These are phyloP conservation scores for Glebionis coronaria DNA, from an alignment of 129 eudicot genomes.

Conservation along the genomic window DNA sequence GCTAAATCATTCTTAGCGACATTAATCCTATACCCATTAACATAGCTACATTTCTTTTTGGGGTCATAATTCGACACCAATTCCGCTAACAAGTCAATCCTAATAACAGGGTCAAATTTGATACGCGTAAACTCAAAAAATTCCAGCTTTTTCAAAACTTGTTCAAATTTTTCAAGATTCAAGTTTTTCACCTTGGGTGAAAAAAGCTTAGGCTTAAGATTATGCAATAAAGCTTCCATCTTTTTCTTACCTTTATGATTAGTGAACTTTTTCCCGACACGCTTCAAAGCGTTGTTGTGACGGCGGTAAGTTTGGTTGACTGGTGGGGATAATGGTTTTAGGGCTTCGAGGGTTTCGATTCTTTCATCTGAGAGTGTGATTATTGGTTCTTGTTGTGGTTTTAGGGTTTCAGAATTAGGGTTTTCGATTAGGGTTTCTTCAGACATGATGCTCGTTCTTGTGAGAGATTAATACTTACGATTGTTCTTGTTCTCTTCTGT, in stretches of 20 bases:
- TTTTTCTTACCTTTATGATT: neutral
- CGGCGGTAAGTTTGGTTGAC: too few species aligned
- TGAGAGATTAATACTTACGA: too few species aligned
- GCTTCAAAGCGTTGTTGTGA: too few species aligned
- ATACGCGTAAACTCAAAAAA: constrained; percentile 65
- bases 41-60: constrained; percentile 37
- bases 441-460: too few species aligned
- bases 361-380: too few species aligned
- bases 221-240: constrained; percentile 25
- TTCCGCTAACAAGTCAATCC: constrained; percentile 61
- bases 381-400: too few species aligned
- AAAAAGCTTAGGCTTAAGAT: constrained; percentile 49
- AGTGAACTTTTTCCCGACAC: too few species aligned
- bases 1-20: constrained; percentile 58
- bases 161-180: constrained; percentile 46
- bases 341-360: too few species aligned
- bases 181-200: constrained; percentile 39
- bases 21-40: constrained; percentile 36
- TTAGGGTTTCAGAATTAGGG: too few species aligned
- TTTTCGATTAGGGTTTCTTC: too few species aligned
- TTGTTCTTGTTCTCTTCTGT: too few species aligned
- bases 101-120: constrained; percentile 44
- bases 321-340: too few species aligned
- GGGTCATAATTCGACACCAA: constrained; percentile 52
- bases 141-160: constrained; percentile 46